Base-by-base conservation (phyloP, 768 basidiomycete genomes). In the Trametes cinnabarina region DNA sequence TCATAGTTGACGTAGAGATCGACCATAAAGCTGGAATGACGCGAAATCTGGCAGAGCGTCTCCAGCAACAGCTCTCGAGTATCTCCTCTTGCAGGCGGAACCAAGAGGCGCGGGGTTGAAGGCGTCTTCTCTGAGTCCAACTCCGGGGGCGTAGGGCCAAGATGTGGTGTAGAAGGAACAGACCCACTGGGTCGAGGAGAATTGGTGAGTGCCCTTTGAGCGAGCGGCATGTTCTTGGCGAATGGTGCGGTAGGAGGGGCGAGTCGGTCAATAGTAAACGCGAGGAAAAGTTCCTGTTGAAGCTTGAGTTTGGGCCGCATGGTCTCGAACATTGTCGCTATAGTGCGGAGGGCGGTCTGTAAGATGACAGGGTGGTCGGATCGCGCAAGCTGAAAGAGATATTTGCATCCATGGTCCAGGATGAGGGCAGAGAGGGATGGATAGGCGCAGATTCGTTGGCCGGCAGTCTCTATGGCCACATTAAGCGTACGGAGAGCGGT, bases 1-100 rank as follows among this genome's bases (percentile, higher is more conserved):
- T 99, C 97, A 71, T 98, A 99, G 71, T 98, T 99, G 53, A 86
- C 81, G 76, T 93, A 99, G 14, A 97, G 77, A 66, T 98, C 94
- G 44, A 96, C 92, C 90, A 97, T 93, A 76, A 96, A 95, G 68
- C 87, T 91, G 2, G 91, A 84, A 65, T 90, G 85, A 3, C 88
- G 79, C 15, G 91, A 87, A 42, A 95, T 82, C 52, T 91, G 88
- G 52, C 82, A 82, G 23, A 98, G 75, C 4, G 90, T 90, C 71
- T 98, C 96, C 57, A 99, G 76, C 66, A 98, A 86, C 55, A 98
- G 75, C 67, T 96, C 92, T 22, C 94, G 83, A 9, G 88, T 92
- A 73, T 94, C 92, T 28, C 88, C 91, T 12, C 87, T 83, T 1
- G 92, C 94, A 4, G 92, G 93, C 37, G 86, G 75, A 25, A 87